These are phyloP conservation scores for Fusarium algeriense DNA, from an alignment of 2,329 filamentous ascomycete species.

Conservation along the genomic window DNA sequence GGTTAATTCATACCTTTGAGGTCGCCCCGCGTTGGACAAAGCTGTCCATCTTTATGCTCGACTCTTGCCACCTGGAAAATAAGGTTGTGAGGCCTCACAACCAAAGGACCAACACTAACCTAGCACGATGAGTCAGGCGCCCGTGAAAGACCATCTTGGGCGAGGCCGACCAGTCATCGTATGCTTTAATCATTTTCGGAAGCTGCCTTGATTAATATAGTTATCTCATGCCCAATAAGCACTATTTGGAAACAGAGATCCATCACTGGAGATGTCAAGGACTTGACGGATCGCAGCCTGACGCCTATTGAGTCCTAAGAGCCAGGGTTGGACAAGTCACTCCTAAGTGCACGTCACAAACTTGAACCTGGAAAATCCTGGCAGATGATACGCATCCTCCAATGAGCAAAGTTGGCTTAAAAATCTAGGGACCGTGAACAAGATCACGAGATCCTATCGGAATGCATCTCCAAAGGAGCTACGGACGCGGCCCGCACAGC, in stretches of 20 bases:
- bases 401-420: conserved; percentile 31
- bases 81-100: conserved; percentile 29
- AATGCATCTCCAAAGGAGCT: conserved; percentile 14
- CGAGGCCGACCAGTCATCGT: conserved; percentile 26
- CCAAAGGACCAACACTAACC: conserved; percentile 11
- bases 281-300: conserved; percentile 29
- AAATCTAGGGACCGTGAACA: conserved; percentile 36
- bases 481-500: conserved; percentile 30
- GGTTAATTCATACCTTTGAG: background rate
- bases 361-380: conserved; percentile 29
- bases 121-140: conserved; percentile 36
- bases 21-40: conserved; percentile 17
- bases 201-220: conserved; percentile 5
- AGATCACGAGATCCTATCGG: conserved; percentile 38
- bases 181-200: conserved; percentile 9
- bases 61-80: conserved; percentile 18
- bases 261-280: conserved; percentile 23
- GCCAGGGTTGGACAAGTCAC: conserved; percentile 31
- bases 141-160: conserved; percentile 4
- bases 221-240: conserved; percentile 25
- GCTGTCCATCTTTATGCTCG: conserved; percentile 18
- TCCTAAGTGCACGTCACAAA: conserved; percentile 35
- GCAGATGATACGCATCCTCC: conserved; percentile 32
- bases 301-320: conserved; percentile 24
- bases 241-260: conserved; percentile 17